A percentile compares a stretch with the other conserved stretches of the same genome.
Evolutionary conservation across 192 early-diverging fungal genomes (phyloP).

Genomic region (Mortierella hygrophila): DNA sequence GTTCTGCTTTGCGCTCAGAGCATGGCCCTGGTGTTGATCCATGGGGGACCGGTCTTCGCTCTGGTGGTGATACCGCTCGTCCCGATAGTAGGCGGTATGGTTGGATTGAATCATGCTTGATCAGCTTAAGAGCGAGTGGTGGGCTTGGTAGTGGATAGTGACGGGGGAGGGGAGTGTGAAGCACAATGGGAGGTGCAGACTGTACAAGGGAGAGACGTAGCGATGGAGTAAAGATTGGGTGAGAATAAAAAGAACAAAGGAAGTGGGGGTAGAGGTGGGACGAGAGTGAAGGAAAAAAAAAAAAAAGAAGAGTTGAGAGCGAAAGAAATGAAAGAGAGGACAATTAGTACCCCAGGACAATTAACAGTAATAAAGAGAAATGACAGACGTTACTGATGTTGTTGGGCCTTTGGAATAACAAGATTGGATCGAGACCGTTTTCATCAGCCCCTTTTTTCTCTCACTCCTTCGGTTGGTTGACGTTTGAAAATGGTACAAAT

Average conservation of each 20-base stretch:
- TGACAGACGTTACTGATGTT: neutral
- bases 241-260: neutral
- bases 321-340: neutral
- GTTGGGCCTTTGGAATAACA: neutral
- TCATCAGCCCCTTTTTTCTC: neutral
- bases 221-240: neutral
- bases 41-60: neutral
- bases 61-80: neutral
- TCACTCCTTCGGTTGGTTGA: neutral
- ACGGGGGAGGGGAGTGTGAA: neutral
- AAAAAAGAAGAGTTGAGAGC: conserved; percentile 3
- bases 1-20: neutral
- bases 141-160: neutral
- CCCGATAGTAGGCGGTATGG: neutral
- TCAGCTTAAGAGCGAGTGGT: neutral
- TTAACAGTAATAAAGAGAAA: neutral
- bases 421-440: conserved; percentile 5
- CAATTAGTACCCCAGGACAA: neutral
- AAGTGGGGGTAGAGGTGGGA: neutral
- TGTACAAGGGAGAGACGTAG: neutral
- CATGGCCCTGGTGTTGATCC: neutral
- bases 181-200: neutral
- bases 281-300: neutral
- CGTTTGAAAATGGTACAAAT: neutral
- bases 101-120: neutral